phyloP scores from a whole-genome alignment of 2,329 filamentous ascomycete species.

The Aspergillus neotritici region DNA sequence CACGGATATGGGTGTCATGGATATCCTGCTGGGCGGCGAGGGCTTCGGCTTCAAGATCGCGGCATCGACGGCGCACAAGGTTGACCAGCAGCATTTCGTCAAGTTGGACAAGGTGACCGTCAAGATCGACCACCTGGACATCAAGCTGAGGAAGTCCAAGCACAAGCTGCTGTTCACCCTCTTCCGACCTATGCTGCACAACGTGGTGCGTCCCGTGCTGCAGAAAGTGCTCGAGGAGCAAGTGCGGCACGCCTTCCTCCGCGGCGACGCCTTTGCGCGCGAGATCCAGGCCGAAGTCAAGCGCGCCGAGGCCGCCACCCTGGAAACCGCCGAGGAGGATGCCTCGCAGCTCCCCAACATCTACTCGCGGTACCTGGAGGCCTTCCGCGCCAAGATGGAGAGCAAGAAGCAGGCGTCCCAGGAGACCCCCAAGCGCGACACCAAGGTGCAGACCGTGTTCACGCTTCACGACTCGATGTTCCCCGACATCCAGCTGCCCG shows the following conservation, averaged over 20 bases:
- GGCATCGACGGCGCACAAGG: conserved; percentile 71
- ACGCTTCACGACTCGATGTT: conserved; percentile 90
- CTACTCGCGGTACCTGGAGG: conserved; percentile 75
- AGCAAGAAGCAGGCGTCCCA: conserved; percentile 74
- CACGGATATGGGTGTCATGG: conserved; percentile 80
- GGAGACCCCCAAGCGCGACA: conserved; percentile 52
- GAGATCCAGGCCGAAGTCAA: conserved; percentile 79
- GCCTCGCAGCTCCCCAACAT: conserved; percentile 73
- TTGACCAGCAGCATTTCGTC: conserved; percentile 78
- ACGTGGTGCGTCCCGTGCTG: conserved; percentile 74
- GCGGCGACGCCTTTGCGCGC: conserved; percentile 67
- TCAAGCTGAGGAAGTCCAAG: conserved; percentile 91
- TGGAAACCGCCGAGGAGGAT: conserved; percentile 59
- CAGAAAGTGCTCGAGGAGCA: conserved; percentile 85
- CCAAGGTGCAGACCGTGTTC: conserved; percentile 74
- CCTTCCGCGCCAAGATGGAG: conserved; percentile 66
- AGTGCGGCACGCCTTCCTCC: conserved; percentile 74
- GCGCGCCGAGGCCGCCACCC: conserved; percentile 60
- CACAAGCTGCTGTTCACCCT: conserved; percentile 86
- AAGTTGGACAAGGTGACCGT: conserved; percentile 88
- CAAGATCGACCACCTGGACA: conserved; percentile 70
- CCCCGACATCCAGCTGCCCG: conserved; percentile 77
- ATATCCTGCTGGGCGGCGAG: conserved; percentile 78
- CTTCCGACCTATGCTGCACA: conserved; percentile 82
- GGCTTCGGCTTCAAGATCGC: conserved; percentile 91